phyloP scores from a whole-genome alignment of 2,329 filamentous ascomycete genomes.

The Diaporthe amygdali region DNA sequence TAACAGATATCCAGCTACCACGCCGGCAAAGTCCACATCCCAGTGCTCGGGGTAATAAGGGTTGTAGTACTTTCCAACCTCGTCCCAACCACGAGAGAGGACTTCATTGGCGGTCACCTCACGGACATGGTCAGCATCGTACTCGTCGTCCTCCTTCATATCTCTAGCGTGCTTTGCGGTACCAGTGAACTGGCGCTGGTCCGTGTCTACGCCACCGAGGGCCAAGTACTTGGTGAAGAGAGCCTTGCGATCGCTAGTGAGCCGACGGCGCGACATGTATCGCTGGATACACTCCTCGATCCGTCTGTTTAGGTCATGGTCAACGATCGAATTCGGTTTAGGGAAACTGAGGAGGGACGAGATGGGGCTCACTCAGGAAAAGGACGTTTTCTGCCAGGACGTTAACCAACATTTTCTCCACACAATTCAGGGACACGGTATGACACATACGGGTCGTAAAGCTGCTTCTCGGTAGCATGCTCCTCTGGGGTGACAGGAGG shows the following conservation, averaged over 20 bases:
- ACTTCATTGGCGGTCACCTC: slow-evolving; percentile 67
- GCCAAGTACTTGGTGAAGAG: slow-evolving; percentile 82
- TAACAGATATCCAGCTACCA: slow-evolving; percentile 81
- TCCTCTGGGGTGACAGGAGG: slow-evolving; percentile 76
- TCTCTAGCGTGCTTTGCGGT: slow-evolving; percentile 45
- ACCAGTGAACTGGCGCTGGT: slow-evolving; percentile 62
- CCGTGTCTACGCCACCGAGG: slow-evolving; percentile 78
- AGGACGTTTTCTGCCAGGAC: slow-evolving; percentile 46
- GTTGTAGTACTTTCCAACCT: slow-evolving; percentile 51
- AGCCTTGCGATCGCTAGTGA: slow-evolving; percentile 64
- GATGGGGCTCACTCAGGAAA: slow-evolving; percentile 58
- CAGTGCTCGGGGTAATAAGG: slow-evolving; percentile 61
- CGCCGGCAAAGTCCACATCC: slow-evolving; percentile 79
- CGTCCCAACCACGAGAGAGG: slow-evolving; percentile 52
- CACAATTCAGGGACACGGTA: background rate
- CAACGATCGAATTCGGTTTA: slow-evolving; percentile 5
- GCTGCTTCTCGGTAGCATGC: slow-evolving; percentile 64
- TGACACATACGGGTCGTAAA: slow-evolving; percentile 69
- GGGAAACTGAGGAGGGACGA: no score
- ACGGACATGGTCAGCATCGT: slow-evolving; percentile 64
- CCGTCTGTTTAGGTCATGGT: slow-evolving; percentile 55
- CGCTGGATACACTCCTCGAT: slow-evolving; percentile 86
- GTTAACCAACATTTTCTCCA: slow-evolving; percentile 28
- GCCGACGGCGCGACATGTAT: slow-evolving; percentile 77
- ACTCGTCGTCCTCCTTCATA: slow-evolving; percentile 50